Evolutionary conservation across 2,329 filamentous ascomycete species (phyloP), one percentile per base, ranked within the genome.

Genomic region (Aspergillus vadensis): DNA sequence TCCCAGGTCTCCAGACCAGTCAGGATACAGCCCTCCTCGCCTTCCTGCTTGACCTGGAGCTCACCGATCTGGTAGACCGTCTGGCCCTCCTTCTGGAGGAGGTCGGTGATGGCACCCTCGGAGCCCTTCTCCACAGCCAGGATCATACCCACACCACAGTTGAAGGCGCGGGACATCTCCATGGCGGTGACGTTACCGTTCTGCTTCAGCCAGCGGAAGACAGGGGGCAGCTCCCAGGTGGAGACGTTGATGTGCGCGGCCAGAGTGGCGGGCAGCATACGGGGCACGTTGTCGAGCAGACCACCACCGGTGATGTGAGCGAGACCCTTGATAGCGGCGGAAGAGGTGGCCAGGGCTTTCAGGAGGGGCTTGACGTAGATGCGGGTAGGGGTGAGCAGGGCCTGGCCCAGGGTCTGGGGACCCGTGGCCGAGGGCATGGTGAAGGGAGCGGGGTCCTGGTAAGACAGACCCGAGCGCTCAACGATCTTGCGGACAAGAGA

Each of bases 301-400:
- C 95, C 95, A 63, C 95, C 95, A 54, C 95, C 95, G 0, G 95
- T 99, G 79, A 99, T 98, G 79, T 99, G 95, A 10, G 95, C 91
- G 76, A 98, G 90, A 56, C 95, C 95, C 80, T 97, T 96, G 76
- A 98, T 83, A 39, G 72, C 68, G 48, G 77, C 66, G 39, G 77
- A 95, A 79, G 70, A 63, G 48, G 67, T 63, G 49, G 69, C 63
- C 43, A 92, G 81, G 1, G 90, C 85, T 52, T 87, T 84, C 9
- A 98, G 85, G 21, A 96, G 79, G 36, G 90, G 83, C 74, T 90
- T 90, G 70, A 98, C 95, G 78, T 99, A 99, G 75, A 99, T 97
- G 67, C 89, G 86, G 1, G 95, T 99, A 0, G 95, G 95, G 2
- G 90, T 92, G 61, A 99, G 85, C 38, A 99, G 85, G 66, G 87